Conservation (phyloP, 768 basidiomycete genomes). For the Lentinula lateritia region DNA sequence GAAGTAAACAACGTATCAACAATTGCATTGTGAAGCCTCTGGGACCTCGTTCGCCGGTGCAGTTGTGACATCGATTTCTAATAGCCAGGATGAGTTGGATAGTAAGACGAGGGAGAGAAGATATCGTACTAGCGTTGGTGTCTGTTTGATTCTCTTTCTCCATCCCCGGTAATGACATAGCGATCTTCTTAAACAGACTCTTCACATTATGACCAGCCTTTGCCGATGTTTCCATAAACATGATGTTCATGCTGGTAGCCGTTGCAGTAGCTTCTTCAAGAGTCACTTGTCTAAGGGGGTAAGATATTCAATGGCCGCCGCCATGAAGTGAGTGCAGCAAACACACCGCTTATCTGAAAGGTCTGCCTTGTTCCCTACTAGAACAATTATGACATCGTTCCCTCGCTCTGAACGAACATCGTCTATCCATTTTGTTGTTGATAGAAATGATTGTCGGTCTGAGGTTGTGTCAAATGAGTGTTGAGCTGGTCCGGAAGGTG, state of each 20-base stretch:
- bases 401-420: slow-evolving; percentile 97
- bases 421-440: slow-evolving; percentile 99
- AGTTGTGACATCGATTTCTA: slow-evolving; percentile 91
- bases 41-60: slow-evolving; percentile 64
- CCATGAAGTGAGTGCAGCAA: not conserved
- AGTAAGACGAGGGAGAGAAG: not conserved
- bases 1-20: slow-evolving; percentile 35
- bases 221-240: slow-evolving; percentile 99
- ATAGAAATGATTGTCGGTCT: slow-evolving; percentile 98
- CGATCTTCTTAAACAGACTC: slow-evolving; percentile 98
- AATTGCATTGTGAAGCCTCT: slow-evolving; percentile 83
- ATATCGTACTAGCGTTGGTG: slow-evolving; percentile 45
- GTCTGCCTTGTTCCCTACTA: slow-evolving; percentile 99
- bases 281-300: slow-evolving; percentile 81
- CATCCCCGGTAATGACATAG: slow-evolving; percentile 95
- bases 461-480: slow-evolving; percentile 7
- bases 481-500: not conserved
- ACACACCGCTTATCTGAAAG: slow-evolving; percentile 94
- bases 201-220: slow-evolving; percentile 99
- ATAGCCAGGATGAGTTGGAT: slow-evolving; percentile 8
- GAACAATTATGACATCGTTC: slow-evolving; percentile 95
- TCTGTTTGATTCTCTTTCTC: slow-evolving; percentile 71
- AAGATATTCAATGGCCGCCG: not conserved
- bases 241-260: slow-evolving; percentile 84
- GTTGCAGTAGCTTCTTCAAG: slow-evolving; percentile 94